phyloP scores from a whole-genome alignment of 2,329 filamentous ascomycete species.

The Chrysoporthe austroafricana region DNA sequence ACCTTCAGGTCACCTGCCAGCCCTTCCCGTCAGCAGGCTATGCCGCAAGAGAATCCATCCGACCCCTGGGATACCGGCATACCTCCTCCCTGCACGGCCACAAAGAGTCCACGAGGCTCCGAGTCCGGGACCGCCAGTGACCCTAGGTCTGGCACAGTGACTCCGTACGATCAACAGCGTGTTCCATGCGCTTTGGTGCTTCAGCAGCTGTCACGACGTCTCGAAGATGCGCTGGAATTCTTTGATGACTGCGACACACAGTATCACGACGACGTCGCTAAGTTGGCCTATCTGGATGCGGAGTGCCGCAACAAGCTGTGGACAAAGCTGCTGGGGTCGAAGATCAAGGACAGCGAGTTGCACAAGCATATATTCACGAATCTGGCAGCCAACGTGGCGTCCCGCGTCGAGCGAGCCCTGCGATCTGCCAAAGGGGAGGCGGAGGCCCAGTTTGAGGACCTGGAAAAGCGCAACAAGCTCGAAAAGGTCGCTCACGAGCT shows the following conservation, averaged over 20 bases:
- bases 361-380: slow-evolving; percentile 19
- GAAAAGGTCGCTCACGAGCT: slow-evolving; percentile 8
- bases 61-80: not conserved
- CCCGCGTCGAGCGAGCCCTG: slow-evolving; percentile 11
- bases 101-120: not conserved
- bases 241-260: slow-evolving; percentile 33
- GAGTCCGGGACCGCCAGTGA: not conserved
- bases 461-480: not conserved
- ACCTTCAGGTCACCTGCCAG: not conserved
- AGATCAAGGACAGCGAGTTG: slow-evolving; percentile 13
- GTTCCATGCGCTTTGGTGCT: slow-evolving; percentile 12
- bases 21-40: not conserved
- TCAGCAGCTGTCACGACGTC: slow-evolving; percentile 15
- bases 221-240: slow-evolving; percentile 20
- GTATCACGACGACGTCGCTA: slow-evolving; percentile 43
- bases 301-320: slow-evolving; percentile 24
- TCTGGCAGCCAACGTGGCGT: not conserved
- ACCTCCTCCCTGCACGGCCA: not conserved
- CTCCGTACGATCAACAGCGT: not conserved
- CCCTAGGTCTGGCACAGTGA: not conserved
- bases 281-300: slow-evolving; percentile 36
- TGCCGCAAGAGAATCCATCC: not conserved
- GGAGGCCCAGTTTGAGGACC: not conserved
- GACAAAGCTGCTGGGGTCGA: slow-evolving; percentile 20
- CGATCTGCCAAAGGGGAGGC: not conserved